phyloP scores from a whole-genome alignment of 2,329 filamentous ascomycete genomes.

The Aspergillus uvarum region DNA sequence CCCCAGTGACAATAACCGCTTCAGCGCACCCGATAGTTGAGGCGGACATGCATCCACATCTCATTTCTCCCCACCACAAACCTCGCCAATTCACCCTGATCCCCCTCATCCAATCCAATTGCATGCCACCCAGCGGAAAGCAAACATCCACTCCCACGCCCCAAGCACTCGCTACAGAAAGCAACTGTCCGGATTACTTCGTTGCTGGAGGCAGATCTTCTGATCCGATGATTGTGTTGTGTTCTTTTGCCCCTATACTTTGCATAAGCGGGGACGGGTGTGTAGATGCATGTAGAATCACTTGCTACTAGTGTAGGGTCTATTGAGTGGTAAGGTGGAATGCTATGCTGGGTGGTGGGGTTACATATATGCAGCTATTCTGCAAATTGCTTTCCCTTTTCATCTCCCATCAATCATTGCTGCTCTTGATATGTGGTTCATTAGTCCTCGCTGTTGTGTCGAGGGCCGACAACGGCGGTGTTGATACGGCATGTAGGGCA shows the following conservation, averaged over 20 bases:
- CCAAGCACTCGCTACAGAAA: not conserved
- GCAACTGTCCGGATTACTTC: not conserved
- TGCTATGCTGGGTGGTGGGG: not conserved
- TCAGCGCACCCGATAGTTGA: too few relatives aligned
- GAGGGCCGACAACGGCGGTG: too few relatives aligned
- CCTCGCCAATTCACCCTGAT: not conserved
- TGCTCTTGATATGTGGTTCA: too few relatives aligned
- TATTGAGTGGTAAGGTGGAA: not conserved
- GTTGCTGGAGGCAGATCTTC: not conserved
- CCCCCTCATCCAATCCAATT: not conserved
- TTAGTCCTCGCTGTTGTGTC: too few relatives aligned
- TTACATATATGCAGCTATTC: too few relatives aligned
- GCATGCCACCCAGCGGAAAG: not conserved
- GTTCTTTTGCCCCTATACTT: not conserved
- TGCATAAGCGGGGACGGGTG: not conserved
- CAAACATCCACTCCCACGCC: not conserved
- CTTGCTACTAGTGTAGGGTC: not conserved
- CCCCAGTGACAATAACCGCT: not conserved
- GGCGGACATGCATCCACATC: too few relatives aligned
- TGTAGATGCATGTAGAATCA: not conserved
- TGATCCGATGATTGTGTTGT: not conserved
- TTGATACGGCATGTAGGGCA: not conserved
- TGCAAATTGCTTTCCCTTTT: too few relatives aligned
- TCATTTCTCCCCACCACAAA: too few relatives aligned
- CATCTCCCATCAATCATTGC: too few relatives aligned